Conservation (phyloP, 176 grass and related monocot genomes). For the Oryza punctata region DNA sequence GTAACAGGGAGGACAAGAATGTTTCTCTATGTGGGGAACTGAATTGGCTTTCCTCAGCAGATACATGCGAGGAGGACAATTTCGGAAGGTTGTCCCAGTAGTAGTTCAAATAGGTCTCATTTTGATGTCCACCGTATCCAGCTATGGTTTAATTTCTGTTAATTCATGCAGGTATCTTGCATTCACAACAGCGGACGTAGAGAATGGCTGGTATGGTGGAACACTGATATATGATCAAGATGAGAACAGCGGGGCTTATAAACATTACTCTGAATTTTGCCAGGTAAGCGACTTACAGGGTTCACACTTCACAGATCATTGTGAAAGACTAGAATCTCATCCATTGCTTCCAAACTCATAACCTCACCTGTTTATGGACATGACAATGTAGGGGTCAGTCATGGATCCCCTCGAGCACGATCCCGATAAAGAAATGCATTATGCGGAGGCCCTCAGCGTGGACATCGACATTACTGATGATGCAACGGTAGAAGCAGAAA, state of each 20-base stretch:
- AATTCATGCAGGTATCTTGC: slow-evolving; percentile 71
- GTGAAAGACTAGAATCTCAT: background rate
- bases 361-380: slow-evolving; percentile 8
- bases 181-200: slow-evolving; percentile 63
- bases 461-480: slow-evolving; percentile 56
- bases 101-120: background rate
- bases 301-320: background rate
- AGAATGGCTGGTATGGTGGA: slow-evolving; percentile 83
- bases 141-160: background rate
- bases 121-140: background rate
- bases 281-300: slow-evolving; percentile 43
- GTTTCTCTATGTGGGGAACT: slow-evolving; percentile 49
- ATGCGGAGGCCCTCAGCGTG: slow-evolving; percentile 55
- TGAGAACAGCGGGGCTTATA: slow-evolving; percentile 71
- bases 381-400: slow-evolving; percentile 60
- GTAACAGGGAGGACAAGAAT: slow-evolving; percentile 40
- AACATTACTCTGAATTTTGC: slow-evolving; percentile 82
- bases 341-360: background rate
- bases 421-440: slow-evolving; percentile 62
- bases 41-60: slow-evolving; percentile 62
- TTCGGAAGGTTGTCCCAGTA: slow-evolving; percentile 69
- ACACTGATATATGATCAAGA: slow-evolving; percentile 78
- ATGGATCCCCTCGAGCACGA: slow-evolving; percentile 89
- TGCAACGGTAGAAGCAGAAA: slow-evolving; percentile 47
- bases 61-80: slow-evolving; percentile 80